These are phyloP conservation scores for Trichophaea hybrida DNA, from an alignment of 2,329 filamentous ascomycete genomes.

Conservation along the genomic window DNA sequence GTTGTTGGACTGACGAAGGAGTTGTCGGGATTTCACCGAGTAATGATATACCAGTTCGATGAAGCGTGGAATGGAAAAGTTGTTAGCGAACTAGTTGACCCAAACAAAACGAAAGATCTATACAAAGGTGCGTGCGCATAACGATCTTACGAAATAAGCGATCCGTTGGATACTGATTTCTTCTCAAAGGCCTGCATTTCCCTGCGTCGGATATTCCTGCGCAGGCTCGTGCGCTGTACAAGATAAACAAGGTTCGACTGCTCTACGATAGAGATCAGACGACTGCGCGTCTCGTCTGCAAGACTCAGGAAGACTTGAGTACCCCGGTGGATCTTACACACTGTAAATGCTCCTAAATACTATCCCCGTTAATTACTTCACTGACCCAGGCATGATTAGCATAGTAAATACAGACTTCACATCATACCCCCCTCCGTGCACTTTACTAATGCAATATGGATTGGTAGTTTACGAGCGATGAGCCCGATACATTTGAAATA, in stretches of 20 bases:
- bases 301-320: conserved; percentile 57
- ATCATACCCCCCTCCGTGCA: no score
- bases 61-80: conserved; percentile 68
- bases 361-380: neutral
- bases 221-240: conserved; percentile 79
- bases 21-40: conserved; percentile 75
- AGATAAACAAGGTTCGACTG: conserved; percentile 74
- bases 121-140: conserved; percentile 43
- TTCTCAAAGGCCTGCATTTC: conserved; percentile 79
- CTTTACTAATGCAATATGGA: no score
- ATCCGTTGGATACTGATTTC: conserved; percentile 17
- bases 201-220: conserved; percentile 75
- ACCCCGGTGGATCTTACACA: conserved; percentile 69
- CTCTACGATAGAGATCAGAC: conserved; percentile 72
- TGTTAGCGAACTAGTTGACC: conserved; percentile 75
- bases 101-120: conserved; percentile 60
- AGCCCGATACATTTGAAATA: conserved; percentile 85
- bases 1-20: conserved; percentile 78
- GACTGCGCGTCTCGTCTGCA: conserved; percentile 69
- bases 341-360: conserved; percentile 45
- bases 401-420: neutral
- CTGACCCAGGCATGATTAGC: neutral
- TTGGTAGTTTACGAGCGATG: conserved; percentile 49
- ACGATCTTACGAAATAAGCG: neutral
- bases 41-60: conserved; percentile 91